These are phyloP conservation scores for Carex cristatella DNA, from an alignment of 176 grass and related monocot genomes.

Conservation along the genomic window DNA sequence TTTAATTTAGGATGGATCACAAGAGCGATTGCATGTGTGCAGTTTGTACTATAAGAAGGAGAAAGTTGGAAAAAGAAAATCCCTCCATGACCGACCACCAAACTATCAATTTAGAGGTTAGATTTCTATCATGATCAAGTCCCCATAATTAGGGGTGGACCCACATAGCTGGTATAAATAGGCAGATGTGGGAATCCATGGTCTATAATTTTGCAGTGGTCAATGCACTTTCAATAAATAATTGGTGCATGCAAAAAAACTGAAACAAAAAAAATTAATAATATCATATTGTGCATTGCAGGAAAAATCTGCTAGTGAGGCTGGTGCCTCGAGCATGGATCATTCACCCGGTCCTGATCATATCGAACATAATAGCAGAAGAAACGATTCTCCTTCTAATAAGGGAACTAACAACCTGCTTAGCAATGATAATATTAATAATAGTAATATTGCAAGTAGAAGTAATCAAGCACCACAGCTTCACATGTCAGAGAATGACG, in stretches of 20 bases:
- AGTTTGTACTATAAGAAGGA: constrained; percentile 27
- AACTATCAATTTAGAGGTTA: constrained; percentile 20
- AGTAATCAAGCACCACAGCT: constrained; percentile 8
- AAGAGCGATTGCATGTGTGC: constrained; percentile 30
- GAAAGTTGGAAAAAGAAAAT: constrained; percentile 21
- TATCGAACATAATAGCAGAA: constrained; percentile 2
- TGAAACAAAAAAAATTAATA: background rate
- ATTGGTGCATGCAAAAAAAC: background rate
- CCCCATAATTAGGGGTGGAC: no score
- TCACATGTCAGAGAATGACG: background rate
- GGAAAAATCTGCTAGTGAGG: constrained; percentile 10
- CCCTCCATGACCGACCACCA: background rate
- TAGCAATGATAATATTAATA: constrained; percentile 4
- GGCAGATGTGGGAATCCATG: background rate
- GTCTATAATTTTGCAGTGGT: background rate
- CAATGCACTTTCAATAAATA: background rate
- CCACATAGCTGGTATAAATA: background rate
- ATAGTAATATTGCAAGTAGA: background rate
- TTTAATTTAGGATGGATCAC: constrained; percentile 26
- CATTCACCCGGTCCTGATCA: constrained; percentile 7
- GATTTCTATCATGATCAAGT: background rate
- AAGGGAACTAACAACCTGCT: background rate
- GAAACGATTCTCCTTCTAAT: background rate
- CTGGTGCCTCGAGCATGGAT: constrained; percentile 14
- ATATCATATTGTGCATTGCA: background rate